phyloP scores from a whole-genome alignment of 352 stramenopile genomes.

The Thalassiosira sp. region DNA sequence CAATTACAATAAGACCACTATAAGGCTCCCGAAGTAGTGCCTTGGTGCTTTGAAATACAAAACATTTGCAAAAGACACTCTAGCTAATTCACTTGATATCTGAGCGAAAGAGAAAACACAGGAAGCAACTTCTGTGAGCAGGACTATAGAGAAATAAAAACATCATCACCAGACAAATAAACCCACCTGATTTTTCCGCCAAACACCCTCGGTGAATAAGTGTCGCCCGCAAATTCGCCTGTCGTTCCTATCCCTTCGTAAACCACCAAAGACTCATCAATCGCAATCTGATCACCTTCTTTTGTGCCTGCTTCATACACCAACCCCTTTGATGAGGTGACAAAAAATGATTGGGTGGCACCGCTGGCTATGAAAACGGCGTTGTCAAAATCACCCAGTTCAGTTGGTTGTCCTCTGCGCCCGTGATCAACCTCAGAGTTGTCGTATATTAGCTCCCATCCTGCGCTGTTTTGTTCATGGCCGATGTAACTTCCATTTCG shows the following conservation, averaged over 20 bases:
- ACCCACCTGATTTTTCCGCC: slow-evolving; percentile 3
- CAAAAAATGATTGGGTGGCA: slow-evolving; percentile 37
- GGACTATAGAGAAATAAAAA: too few species aligned
- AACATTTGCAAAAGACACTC: too few species aligned
- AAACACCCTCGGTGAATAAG: slow-evolving; percentile 20
- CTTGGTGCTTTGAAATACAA: too few species aligned
- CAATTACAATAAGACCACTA: too few species aligned
- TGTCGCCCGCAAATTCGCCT: slow-evolving; percentile 13
- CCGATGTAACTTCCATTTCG: slow-evolving; percentile 23
- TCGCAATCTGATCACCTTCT: not conserved
- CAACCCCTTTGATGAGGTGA: slow-evolving; percentile 14
- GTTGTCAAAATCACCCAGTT: slow-evolving; percentile 21
- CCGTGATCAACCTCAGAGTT: not conserved
- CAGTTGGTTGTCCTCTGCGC: slow-evolving; percentile 15
- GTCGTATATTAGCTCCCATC: slow-evolving; percentile 24
- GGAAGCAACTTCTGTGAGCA: too few species aligned
- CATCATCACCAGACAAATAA: too few species aligned
- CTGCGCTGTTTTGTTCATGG: slow-evolving; percentile 17
- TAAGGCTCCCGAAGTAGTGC: too few species aligned
- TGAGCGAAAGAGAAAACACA: too few species aligned
- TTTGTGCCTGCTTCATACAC: slow-evolving; percentile 17
- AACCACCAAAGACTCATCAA: slow-evolving; percentile 21
- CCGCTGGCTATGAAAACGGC: slow-evolving; percentile 12
- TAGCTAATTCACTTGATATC: too few species aligned
- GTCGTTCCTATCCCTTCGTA: slow-evolving; percentile 23